Base-by-base conservation (phyloP, 257 asterid species). In the Capsicum rhomboideum region DNA sequence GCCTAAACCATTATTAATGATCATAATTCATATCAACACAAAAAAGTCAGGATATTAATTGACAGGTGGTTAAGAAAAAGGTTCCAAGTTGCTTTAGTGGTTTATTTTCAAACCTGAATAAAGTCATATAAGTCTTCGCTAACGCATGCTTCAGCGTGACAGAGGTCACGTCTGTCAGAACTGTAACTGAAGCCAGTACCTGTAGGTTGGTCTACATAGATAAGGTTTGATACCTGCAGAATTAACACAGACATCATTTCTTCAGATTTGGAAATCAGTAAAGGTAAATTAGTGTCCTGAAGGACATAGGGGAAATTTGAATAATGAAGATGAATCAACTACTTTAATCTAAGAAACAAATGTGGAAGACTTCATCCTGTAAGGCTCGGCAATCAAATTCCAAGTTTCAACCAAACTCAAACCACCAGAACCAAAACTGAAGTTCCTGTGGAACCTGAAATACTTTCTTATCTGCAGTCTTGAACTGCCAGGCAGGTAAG, bases 181-280 rank as follows among this genome's bases (percentile, higher is more conserved):
- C 92, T 95, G 79, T 93, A 97, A 90, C 99, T 97, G 86, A 95
- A 97, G 83, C 99, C 99, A 86, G 99, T 97, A 81, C 99, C 99
- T 87, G 89, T 83, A 87, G 99, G 99, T 86, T 97, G 99, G 89
- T 97, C 99, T 75, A 97, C 99, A 87, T 88, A 97, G 84, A 97
- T 79, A 59, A 97, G 94, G 89, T 95, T 97, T 13, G 99, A 97
- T 46, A 91, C 95, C 99, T 95, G 92, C 91, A 91, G 82, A 85
- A 85, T 69, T 68, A 87, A 80, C 72, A 63, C 6, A 18, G 37
- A 74, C 13, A 21, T 72, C 72, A 67, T 67, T 17, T 67, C 50
- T 67, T 17, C 49, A 67, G 49, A 37, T 67, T 67, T n/a, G 49
- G 8, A 50, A 50, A 13, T 14, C n/a, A 12, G 17, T 64, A 9